These are phyloP conservation scores for Pestalotiopsis sp. DNA, from an alignment of 2,329 filamentous ascomycete genomes.

Conservation along the genomic window DNA sequence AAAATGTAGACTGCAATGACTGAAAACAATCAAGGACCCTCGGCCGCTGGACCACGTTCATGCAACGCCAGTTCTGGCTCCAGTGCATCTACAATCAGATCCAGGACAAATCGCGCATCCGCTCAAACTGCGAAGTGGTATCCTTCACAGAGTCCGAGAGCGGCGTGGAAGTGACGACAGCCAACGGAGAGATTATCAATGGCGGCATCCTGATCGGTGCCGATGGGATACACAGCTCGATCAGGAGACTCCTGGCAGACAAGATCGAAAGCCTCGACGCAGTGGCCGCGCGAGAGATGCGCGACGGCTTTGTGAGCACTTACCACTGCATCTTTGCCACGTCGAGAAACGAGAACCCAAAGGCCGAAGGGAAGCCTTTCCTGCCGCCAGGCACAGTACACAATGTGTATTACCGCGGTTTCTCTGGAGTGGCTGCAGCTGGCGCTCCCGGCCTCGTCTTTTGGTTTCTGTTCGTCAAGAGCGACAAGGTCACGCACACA, in stretches of 20 bases:
- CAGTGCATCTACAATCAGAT: constrained; percentile 1
- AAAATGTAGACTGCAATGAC: neutral
- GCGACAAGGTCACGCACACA: neutral
- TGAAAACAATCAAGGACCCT: neutral
- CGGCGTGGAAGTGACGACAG: neutral
- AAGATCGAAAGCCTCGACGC: neutral
- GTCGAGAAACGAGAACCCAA: neutral
- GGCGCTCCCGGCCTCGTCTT: neutral
- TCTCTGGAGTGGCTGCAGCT: neutral
- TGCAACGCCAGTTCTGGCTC: neutral
- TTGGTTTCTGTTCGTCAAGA: constrained; percentile 1
- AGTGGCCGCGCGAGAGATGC: neutral
- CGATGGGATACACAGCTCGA: neutral
- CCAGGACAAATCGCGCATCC: neutral
- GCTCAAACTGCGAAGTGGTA: neutral
- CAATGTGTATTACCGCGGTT: neutral
- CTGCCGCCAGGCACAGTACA: neutral
- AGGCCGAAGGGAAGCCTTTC: neutral
- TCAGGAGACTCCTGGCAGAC: neutral
- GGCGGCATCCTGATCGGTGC: neutral
- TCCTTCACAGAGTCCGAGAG: neutral
- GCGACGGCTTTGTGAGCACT: neutral
- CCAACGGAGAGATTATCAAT: neutral
- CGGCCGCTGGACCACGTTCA: neutral
- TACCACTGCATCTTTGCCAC: constrained; percentile 8